Evolutionary conservation across 306 rosid genomes (phyloP), one percentile per base, ranked within the genome.

Genomic region (Pterocarpus macrocarpus): DNA sequence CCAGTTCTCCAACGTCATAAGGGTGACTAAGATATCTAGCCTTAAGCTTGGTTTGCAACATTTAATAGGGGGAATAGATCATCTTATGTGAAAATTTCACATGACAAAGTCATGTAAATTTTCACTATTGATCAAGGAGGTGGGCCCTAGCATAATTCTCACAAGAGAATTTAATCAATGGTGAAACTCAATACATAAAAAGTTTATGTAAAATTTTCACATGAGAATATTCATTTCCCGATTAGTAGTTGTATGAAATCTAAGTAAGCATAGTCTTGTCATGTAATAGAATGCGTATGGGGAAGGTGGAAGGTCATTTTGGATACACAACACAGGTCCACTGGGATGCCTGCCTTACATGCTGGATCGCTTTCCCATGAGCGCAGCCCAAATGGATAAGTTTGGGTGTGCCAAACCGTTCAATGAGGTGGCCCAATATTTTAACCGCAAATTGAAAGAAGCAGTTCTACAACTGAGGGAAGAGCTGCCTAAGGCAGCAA

Each of bases 291-390:
- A 81, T 59, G 81, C 90, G 16, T 81, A 93, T 56, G 76, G 44
- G 2, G 44, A 85, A 80, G 88, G 85, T 55, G 83, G 93, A 16
- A 87, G 92, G 50, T 86, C 78, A 13, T 90, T 91, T 68, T 93
- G 92, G 98, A 85, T 90, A 73, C 97, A 93, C 74, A 91, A 88
- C 78, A 91, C 94, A 5, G 97, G 97, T 14, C 97, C 97, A 15
- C 61, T 91, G 8, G 94, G 97, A 5, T 93, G 87, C 45, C 62
- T 84, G 0, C 84, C 84, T n/a, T 69, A 80, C 69, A 53, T 69
- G 79, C 32, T 84, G 70, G 84, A 62, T 3, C 49, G 58, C 13
- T 69, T 9, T 41, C 70, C 82, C 5, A 33, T 62, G 64, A 68
- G 66, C 0, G 33, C 73, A 1, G 82, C 88, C 83, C 87, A 89